Conservation (phyloP, 768 basidiomycete genomes). For the Hericium coralloides region DNA sequence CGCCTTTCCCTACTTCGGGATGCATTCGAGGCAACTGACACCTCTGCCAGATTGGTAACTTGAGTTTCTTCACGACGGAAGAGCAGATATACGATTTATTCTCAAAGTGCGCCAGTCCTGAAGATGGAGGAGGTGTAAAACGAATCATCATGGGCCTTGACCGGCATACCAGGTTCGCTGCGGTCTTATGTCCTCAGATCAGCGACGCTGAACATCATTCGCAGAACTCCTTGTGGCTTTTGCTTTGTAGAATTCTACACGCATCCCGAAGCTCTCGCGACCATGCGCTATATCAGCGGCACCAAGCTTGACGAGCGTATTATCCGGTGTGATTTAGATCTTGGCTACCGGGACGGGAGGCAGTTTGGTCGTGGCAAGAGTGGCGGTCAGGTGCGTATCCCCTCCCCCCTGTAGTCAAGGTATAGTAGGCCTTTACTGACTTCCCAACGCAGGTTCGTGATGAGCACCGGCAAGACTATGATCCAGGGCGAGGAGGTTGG, state of each 20-base stretch:
- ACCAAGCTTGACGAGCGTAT: conserved; percentile 98
- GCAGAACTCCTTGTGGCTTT: conserved; percentile 86
- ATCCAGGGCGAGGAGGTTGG: conserved; percentile 93
- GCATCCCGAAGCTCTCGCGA: conserved; percentile 85
- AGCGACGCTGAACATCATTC: conserved; percentile 5
- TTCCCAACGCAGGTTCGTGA: conserved; percentile 53
- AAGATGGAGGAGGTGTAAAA: conserved; percentile 85
- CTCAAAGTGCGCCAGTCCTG: conserved; percentile 79
- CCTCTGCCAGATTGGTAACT: conserved; percentile 65
- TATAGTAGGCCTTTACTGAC: background rate
- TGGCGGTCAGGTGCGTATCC: conserved; percentile 70
- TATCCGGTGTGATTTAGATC: conserved; percentile 94
- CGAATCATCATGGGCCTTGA: conserved; percentile 94
- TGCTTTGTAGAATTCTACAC: conserved; percentile 97
- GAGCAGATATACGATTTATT: conserved; percentile 94
- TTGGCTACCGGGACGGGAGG: conserved; percentile 92
- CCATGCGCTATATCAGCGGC: conserved; percentile 92
- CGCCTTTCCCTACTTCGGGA: conserved; percentile 21
- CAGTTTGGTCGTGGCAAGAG: conserved; percentile 98
- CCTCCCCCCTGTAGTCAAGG: background rate
- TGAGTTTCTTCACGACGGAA: conserved; percentile 93
- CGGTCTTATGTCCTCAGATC: background rate
- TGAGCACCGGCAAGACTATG: conserved; percentile 95
- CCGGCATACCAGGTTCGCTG: conserved; percentile 67
- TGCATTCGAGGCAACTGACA: background rate